phyloP scores from a whole-genome alignment of 345 rosid species.

The Camelina hispida region DNA sequence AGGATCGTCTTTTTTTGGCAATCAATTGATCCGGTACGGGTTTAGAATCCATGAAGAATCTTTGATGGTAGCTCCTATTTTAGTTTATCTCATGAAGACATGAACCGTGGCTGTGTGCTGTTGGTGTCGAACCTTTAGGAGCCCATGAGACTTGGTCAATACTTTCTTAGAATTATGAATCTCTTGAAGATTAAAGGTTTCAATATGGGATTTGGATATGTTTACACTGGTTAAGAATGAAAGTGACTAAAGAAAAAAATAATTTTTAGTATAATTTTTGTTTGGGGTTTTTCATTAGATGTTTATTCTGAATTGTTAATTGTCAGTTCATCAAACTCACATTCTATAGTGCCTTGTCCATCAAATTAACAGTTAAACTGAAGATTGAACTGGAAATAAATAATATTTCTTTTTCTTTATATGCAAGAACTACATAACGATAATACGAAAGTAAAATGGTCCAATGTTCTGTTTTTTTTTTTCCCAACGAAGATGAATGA shows the following conservation, averaged over 20 bases:
- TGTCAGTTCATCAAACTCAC: no score
- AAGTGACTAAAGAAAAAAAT: background rate
- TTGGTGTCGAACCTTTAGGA: conserved; percentile 13
- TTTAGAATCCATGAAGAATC: conserved; percentile 4
- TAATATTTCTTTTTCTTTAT: background rate
- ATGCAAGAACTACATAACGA: background rate
- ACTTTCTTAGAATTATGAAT: conserved; percentile 21
- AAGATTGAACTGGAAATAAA: background rate
- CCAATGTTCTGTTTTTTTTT: background rate
- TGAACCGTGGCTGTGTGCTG: conserved; percentile 18
- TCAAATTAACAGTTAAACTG: background rate
- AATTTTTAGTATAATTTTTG: background rate
- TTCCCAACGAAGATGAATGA: background rate
- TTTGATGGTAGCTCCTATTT: conserved; percentile 22
- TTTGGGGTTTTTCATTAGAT: background rate
- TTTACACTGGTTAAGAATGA: background rate
- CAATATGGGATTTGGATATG: background rate
- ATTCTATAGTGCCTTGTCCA: no score
- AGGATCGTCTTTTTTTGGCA: conserved; percentile 14
- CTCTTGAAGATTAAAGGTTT: conserved; percentile 4
- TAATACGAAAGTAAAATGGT: conserved; percentile 2
- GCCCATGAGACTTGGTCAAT: conserved; percentile 14
- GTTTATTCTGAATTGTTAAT: background rate
- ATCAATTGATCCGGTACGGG: conserved; percentile 2
- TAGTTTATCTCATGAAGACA: background rate